Evolutionary conservation across 176 grass and related monocot genomes (phyloP), one percentile per base, ranked within the genome.

Genomic region (Chloris gayana): DNA sequence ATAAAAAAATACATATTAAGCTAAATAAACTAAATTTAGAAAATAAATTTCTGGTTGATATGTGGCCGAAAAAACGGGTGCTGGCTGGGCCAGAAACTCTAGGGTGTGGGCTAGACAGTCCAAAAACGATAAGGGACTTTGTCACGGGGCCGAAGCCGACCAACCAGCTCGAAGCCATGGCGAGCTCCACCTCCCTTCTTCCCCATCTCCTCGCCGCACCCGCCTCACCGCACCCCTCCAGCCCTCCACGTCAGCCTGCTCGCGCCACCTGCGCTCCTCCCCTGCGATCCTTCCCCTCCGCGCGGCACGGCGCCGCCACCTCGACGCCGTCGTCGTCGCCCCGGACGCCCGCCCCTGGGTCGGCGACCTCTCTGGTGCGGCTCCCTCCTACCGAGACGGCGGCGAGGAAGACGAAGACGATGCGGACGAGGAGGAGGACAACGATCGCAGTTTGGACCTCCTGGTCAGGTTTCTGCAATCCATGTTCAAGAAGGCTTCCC

Each of bases 371-470:
- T 82, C 70, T 4, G 85, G 85, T 62, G 79, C 80, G 49, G 60
- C 72, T 31, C 49, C 85, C 7, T 91, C 80, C 46, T 78, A 83
- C 46, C 78, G 76, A 42, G 80, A 81, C 13, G 75, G 74, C 6
- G 71, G 73, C 9, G 77, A 83, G 2, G 92, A 94, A 0, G 85
- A 90, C 25, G 87, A 87, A 0, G 86, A 94, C 14, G 91, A 94
- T 0, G 66, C 42, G 1, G 89, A 85, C 1, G 88, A 87, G 1
- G 89, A 90, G 0, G 94, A 94, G 1, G 86, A 93, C 4, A 90
- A 94, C 38, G 92, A 94, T 71, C 76, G 92, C 69, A 98, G 95
- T 79, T 78, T 98, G 26, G 95, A 94, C 75, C 90, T 98, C 78
- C 83, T 98, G 18, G 88, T 76, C 24, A 83, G 80, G 31, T 94